A percentile compares a stretch with the other conserved stretches of the same genome.
These are phyloP conservation scores for Posidonia oceanica DNA, from an alignment of 116 monocot genomes.

Conservation along the genomic window DNA sequence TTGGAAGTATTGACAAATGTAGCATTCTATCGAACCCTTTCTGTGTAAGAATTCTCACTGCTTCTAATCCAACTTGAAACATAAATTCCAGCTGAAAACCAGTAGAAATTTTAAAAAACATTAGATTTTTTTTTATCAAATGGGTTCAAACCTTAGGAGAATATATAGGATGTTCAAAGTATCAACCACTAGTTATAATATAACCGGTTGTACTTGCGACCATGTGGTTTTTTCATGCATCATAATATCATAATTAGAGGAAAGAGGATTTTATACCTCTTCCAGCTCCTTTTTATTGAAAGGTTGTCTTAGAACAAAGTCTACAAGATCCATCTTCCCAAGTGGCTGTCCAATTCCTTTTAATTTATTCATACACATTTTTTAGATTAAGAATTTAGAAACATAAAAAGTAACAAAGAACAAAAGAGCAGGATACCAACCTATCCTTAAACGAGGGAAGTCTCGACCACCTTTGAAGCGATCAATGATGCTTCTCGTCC, in stretches of 20 bases:
- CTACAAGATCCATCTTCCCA: conserved; percentile 77
- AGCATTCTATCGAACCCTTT: conserved; percentile 80
- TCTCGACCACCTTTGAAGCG: conserved; percentile 74
- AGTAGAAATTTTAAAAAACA: too few relatives aligned
- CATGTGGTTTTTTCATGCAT: background rate
- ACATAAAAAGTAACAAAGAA: background rate
- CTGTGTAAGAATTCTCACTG: conserved; percentile 43
- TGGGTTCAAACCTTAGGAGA: background rate
- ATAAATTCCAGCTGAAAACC: too few relatives aligned
- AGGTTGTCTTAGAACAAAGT: conserved; percentile 74
- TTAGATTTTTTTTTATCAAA: too few relatives aligned
- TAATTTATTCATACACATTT: too few relatives aligned
- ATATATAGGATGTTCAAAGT: too few relatives aligned
- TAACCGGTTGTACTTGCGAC: background rate
- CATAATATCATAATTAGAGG: background rate
- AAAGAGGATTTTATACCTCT: conserved; percentile 38
- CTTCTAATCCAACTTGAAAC: too few relatives aligned
- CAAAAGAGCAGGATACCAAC: conserved; percentile 10
- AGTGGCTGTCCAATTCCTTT: conserved; percentile 95
- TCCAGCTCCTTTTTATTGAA: conserved; percentile 74
- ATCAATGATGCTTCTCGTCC: conserved; percentile 88
- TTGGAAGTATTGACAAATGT: conserved; percentile 52
- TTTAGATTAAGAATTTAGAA: background rate
- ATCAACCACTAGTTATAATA: too few relatives aligned
- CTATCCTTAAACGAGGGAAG: conserved; percentile 90